Base-by-base conservation (phyloP, 495 filamentous ascomycete genomes). In the Chaetomium cochliodes region DNA sequence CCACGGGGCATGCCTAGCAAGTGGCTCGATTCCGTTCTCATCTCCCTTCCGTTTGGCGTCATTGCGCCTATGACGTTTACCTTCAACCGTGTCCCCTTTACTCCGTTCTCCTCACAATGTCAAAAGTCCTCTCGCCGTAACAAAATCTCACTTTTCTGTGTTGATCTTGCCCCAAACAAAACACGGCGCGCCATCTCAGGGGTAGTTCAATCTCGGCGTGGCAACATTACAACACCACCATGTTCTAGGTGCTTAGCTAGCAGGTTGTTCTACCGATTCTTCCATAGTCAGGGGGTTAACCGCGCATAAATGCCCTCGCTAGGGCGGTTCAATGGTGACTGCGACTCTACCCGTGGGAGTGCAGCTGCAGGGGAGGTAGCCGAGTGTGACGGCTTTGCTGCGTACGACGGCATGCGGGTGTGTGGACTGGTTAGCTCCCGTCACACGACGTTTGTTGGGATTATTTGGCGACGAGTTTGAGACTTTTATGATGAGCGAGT, bases 211-310 rank as follows among this genome's bases (percentile, higher is more conserved):
- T 37, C 5, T 5, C 33, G 15, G 49, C 23, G 16, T 15, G n/a
- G 49, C 49, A 13, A 51, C 49, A 51, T 51, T 26, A 51, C 49
- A 51, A 25, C 49, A 51, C 49, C 49, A 26, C 22, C 22, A 51
- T 2, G 3, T 15, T n/a, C n/a, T n/a, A n/a, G n/a, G n/a, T n/a
- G n/a, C 41, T 44, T 44, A 15, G 41, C 33, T 11, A 37, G 33
- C 33, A 37, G 33, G 9, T 44, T 18, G 11, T 18, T 44, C 41
- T 37, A 44, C 16, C 49, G 8, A 20, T 51, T 51, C 49, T 51
- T 51, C 49, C 49, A 51, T 51, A 51, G 18, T 51, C 49, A 51
- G 41, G 49, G 47, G 23, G 49, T 23, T 26, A 51, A 26, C 23
- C 18, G 44, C 7, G 49, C 6, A 26, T 51, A 25, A 51, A 15